Base-by-base conservation (phyloP, 2,329 filamentous ascomycete genomes). In the Curvularia sp. region DNA sequence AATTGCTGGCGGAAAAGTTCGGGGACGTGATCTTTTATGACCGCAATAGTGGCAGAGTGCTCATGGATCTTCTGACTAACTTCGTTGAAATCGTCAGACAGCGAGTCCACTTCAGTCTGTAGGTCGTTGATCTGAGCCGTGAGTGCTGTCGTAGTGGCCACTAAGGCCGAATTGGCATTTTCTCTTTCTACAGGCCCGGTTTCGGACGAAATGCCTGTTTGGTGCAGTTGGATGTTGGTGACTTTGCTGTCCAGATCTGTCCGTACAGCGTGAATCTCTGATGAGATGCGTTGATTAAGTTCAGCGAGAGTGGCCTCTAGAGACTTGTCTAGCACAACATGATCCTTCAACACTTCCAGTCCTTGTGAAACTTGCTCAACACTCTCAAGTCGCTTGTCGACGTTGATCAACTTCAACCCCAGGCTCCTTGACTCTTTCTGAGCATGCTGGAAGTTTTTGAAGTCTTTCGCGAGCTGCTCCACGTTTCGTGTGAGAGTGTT, bases 1-100 rank as follows among this genome's bases (percentile, higher is more conserved):
- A 65, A 58, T 7, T 56, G 51, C 10, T 55, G n/a, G 3, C 15
- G 49, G 38, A 63, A 63, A 10, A 60, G 46, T 6, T 25, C 25
- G 5, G 62, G 60, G 7, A 58, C 42, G 19, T n/a, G 23, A 0
- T 53, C 13, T 27, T 49, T 9, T 18, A 61, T 10, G 10, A 23
- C 27, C 0, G 9, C n/a, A 32, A 61, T 49, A 5, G 12, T 25
- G 4, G 6, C 15, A 38, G 42, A 19, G 5, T 59, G 41, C 2
- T 46, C 49, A 23, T 25, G 19, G n/a, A 49, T 13, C 45, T 13
- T 49, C 6, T 43, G 18, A 12, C 27, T 18, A 13, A 10, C 38
- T 21, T 42, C 27, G n/a, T 27, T 27, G 15, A 54, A 32, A n/a
- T 38, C 13, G 42, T 46, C 13, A 34, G 43, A 46, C 4, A 36